These are phyloP conservation scores for Cucurbita argyrosperma DNA, from an alignment of 306 rosid species.

Conservation along the genomic window DNA sequence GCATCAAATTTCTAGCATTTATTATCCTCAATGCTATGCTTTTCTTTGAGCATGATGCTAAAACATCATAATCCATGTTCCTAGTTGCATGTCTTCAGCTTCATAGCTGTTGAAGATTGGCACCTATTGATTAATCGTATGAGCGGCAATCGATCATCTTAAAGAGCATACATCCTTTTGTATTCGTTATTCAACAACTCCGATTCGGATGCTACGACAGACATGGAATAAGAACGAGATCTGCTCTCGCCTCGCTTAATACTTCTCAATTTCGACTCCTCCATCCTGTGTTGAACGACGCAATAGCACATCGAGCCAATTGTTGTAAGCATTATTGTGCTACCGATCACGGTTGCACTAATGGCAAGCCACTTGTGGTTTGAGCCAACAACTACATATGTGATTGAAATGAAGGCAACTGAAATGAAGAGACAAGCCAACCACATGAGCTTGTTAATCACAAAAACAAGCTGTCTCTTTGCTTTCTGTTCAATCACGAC, in stretches of 20 bases:
- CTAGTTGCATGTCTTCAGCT: background rate
- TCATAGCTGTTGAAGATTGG: background rate
- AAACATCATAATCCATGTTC: background rate
- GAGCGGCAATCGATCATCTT: background rate
- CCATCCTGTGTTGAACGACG: conserved; percentile 72
- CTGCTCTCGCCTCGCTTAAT: conserved; percentile 37
- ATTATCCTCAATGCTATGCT: background rate
- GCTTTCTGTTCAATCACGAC: conserved; percentile 88
- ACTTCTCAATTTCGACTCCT: conserved; percentile 54
- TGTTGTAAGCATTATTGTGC: conserved; percentile 83
- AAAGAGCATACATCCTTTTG: conserved; percentile 91
- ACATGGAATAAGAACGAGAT: conserved; percentile 51
- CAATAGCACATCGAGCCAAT: conserved; percentile 97
- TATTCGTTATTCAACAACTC: conserved; percentile 75
- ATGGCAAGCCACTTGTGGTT: conserved; percentile 74
- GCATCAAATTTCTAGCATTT: background rate
- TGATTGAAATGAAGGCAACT: conserved; percentile 76
- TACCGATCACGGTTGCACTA: conserved; percentile 64
- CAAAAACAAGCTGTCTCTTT: conserved; percentile 85
- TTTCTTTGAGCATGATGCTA: background rate
- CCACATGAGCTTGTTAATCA: conserved; percentile 98
- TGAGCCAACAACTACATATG: conserved; percentile 79
- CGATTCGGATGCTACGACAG: conserved; percentile 50
- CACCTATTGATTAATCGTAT: background rate
- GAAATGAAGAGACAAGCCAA: conserved; percentile 92